phyloP scores from a whole-genome alignment of 148 eudicot species.

The Persicaria maculosa region DNA sequence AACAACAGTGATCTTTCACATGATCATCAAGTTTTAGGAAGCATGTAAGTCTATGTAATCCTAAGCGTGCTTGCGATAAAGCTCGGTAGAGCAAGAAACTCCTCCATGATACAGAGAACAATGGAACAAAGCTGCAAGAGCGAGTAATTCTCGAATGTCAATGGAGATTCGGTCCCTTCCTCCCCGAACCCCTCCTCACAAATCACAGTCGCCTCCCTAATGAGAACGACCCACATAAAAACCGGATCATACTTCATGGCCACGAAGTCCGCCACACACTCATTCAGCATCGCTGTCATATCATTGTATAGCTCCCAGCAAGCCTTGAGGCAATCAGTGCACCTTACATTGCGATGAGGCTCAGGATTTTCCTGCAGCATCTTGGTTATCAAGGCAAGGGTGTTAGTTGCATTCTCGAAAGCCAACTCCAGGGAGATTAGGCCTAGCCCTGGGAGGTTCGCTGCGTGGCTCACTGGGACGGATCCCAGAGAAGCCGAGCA shows the following conservation, averaged over 20 bases:
- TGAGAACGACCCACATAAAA: slow-evolving; percentile 6
- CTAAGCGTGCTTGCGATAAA: neutral
- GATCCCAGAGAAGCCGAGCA: slow-evolving; percentile 10
- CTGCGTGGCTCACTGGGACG: neutral
- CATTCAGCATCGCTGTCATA: neutral
- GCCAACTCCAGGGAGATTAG: neutral
- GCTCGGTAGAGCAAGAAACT: neutral
- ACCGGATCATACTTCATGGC: slow-evolving; percentile 2
- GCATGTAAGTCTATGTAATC: neutral
- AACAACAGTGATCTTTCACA: neutral
- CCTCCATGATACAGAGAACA: slow-evolving; percentile 4
- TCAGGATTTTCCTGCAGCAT: neutral
- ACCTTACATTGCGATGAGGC: neutral
- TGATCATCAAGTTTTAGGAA: neutral
- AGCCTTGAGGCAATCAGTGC: neutral
- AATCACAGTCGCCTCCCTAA: slow-evolving; percentile 3
- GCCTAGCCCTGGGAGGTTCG: slow-evolving; percentile 8
- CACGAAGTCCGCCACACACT: slow-evolving; percentile 5
- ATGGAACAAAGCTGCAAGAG: slow-evolving; percentile 5
- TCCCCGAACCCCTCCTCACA: neutral
- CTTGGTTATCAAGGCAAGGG: neutral
- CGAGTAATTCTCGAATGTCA: slow-evolving; percentile 3
- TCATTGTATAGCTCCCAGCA: neutral
- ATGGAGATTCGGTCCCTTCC: slow-evolving; percentile 4
- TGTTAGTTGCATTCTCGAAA: neutral